These are phyloP conservation scores for Paramecium tetraurelia DNA, from an alignment of 73 alveolate genomes.

Conservation along the genomic window DNA sequence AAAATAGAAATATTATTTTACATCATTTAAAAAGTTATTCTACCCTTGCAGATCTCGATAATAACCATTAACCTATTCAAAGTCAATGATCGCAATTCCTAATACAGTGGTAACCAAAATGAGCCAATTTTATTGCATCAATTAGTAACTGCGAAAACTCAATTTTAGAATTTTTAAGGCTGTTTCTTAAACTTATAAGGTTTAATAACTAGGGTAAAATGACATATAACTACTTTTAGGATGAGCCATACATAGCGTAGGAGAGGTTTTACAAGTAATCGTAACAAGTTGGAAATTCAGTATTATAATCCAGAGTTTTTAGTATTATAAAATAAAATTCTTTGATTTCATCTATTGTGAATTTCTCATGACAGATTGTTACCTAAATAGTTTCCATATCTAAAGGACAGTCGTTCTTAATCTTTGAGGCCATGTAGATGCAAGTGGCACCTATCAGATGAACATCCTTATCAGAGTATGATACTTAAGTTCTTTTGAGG, in stretches of 20 bases:
- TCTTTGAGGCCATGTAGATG: slow-evolving; percentile 81
- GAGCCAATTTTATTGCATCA: neutral
- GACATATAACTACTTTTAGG: neutral
- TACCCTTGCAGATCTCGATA: no score
- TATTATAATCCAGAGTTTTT: neutral
- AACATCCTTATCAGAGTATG: neutral
- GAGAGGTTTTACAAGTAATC: neutral
- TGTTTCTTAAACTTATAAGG: neutral
- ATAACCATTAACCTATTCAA: no score
- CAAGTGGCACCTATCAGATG: slow-evolving; percentile 81
- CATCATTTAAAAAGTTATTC: no score
- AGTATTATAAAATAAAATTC: neutral
- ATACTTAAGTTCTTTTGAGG: neutral
- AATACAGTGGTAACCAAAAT: neutral
- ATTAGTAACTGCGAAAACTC: neutral
- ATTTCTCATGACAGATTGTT: slow-evolving; percentile 24
- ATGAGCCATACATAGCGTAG: neutral
- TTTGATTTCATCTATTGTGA: neutral
- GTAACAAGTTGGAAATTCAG: slow-evolving; percentile 18
- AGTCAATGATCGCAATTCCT: neutral
- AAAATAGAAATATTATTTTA: neutral
- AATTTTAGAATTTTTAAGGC: slow-evolving; percentile 11
- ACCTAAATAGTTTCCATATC: neutral
- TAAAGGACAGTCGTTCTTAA: slow-evolving; percentile 69
- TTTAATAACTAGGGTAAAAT: neutral